Base-by-base conservation (phyloP, 176 grass and related monocot species). In the Musa beccarii region DNA sequence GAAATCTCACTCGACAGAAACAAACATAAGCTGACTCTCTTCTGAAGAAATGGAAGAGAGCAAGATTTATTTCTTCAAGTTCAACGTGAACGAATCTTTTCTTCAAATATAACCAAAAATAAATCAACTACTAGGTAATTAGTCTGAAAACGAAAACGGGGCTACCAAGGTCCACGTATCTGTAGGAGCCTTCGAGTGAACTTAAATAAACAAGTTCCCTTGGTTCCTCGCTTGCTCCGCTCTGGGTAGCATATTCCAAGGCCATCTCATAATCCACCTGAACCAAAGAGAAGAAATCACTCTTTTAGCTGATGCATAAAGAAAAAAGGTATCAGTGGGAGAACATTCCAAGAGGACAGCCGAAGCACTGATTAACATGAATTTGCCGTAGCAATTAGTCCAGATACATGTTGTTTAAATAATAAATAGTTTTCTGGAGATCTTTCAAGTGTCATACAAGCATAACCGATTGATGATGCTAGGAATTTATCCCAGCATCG, bases 261-360 rank as follows among this genome's bases (percentile, higher is more conserved):
- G 90, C 94, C 90, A 97, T 97, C 79, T 97, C 94, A 65, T 89
- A 97, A 77, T 97, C 94, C 50, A 97, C 88, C 94, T 92, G 79
- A 52, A 76, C 49, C 51, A 71, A 70, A 70, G 52, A 15, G 22
- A 79, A 55, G 12, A 23, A 73, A 25, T 21, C 1, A 43, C 23
- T 61, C 49, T n/a, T 12, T 51, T 52, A 66, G 68, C 14, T 34
- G 26, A 68, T 43, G 34, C 34, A 20, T 21, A 19, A 19, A 19
- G 2, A 19, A 17, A 17, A 7, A 61, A n/a, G 10, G 8, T 2
- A n/a, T 61, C 17, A 19, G 20, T 20, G n/a, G 8, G 2, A 25
- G 21, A 63, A 1, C 61, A 43, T 43, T 43, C 0, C 34, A 43
- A 43, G 34, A 43, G 6, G 34, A 43, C 34, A 43, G 34, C 4